Percentiles rank a stretch among this genome's conserved stretches.
These are phyloP conservation scores for Ilex paraguariensis DNA, from an alignment of 305 asterid genomes.

Conservation along the genomic window DNA sequence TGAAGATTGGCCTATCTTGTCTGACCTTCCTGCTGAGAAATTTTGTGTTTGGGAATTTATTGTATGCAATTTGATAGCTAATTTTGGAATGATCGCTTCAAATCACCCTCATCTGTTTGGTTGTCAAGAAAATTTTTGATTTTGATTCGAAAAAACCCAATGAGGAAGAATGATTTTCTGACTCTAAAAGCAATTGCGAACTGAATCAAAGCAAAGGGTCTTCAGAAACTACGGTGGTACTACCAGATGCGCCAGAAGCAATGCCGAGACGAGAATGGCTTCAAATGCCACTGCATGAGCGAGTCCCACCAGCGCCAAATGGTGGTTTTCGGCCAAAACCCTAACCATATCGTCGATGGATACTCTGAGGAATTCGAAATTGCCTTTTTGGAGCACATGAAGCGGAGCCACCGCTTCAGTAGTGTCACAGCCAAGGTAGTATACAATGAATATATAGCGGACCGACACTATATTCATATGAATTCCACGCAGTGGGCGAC, in stretches of 20 bases:
- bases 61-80: too few relatives aligned
- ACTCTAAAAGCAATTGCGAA: constrained; percentile 95
- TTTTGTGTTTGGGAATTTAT: too few relatives aligned
- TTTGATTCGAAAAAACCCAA: constrained; percentile 1
- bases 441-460: constrained; percentile 80
- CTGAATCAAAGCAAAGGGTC: constrained; percentile 77
- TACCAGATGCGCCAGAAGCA: constrained; percentile 94
- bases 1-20: too few relatives aligned
- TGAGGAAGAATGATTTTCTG: constrained; percentile 85
- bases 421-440: constrained; percentile 87
- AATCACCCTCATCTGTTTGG: too few relatives aligned
- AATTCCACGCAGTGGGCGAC: constrained; percentile 89
- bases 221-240: constrained; percentile 91
- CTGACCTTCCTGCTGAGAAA: too few relatives aligned
- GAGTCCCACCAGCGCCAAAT: constrained; percentile 92
- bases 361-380: constrained; percentile 73
- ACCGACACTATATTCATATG: constrained; percentile 76
- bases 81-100: too few relatives aligned
- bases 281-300: constrained; percentile 94
- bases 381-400: constrained; percentile 78
- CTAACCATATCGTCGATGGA: constrained; percentile 58
- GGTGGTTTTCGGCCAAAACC: constrained; percentile 83
- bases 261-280: constrained; percentile 93
- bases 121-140: too few relatives aligned
- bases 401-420: constrained; percentile 73